Evolutionary conservation across 768 basidiomycete species (phyloP).

Genomic region (Chlorophyllum brunneum): DNA sequence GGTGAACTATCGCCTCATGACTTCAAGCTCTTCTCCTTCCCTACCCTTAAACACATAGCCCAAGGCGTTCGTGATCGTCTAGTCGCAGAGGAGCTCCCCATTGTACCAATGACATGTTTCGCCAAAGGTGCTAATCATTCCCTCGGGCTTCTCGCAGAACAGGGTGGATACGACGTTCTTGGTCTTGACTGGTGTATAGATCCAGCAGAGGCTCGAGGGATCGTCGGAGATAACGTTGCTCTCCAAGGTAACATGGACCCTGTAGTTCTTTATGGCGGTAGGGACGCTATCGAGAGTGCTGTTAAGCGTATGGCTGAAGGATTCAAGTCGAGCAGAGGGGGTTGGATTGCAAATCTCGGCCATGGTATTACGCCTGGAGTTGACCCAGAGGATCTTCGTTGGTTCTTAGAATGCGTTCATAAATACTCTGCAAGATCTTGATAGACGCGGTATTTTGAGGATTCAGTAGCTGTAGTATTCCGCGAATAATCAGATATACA

Average conservation of each 20-base stretch:
- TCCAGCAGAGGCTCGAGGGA: constrained; percentile 61
- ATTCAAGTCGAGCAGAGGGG: constrained; percentile 64
- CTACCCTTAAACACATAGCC: constrained; percentile 72
- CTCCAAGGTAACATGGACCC: constrained; percentile 97
- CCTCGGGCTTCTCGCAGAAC: constrained; percentile 52
- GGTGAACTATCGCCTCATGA: constrained; percentile 89
- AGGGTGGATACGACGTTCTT: constrained; percentile 79
- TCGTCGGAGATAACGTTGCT: constrained; percentile 59
- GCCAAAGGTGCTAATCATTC: constrained; percentile 90
- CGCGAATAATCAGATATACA: neutral
- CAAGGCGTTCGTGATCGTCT: constrained; percentile 61
- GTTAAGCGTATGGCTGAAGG: constrained; percentile 78
- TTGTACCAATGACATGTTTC: constrained; percentile 85
- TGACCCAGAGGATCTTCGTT: constrained; percentile 87
- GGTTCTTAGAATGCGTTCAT: constrained; percentile 89
- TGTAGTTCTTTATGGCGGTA: constrained; percentile 78
- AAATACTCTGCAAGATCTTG: constrained; percentile 56
- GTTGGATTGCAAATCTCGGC: constrained; percentile 97
- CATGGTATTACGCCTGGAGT: constrained; percentile 97
- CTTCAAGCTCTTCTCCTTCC: constrained; percentile 80
- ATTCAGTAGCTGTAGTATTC: neutral
- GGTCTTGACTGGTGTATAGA: constrained; percentile 92
- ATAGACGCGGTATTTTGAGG: constrained; percentile 1
- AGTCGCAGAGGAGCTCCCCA: constrained; percentile 43
- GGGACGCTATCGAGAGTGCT: constrained; percentile 78